Conservation (phyloP, 2,329 filamentous ascomycete species). For the Emmonsiellopsis sp. region DNA sequence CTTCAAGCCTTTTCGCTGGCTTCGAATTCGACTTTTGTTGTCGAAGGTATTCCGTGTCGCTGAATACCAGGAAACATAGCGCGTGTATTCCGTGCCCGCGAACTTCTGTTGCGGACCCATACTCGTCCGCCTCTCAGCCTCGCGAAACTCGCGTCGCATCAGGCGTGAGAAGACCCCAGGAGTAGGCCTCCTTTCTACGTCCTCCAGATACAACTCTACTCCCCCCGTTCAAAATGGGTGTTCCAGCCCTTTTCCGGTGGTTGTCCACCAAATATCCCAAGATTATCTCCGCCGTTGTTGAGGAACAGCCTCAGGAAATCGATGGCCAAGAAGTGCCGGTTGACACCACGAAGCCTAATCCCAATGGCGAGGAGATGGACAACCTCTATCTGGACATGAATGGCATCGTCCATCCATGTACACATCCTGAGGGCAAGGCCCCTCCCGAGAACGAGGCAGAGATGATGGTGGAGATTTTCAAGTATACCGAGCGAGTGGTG, state of each 20-base stretch:
- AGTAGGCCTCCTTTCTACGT: neutral
- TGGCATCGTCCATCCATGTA: constrained; percentile 97
- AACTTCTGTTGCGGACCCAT: too few relatives aligned
- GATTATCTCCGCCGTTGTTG: constrained; percentile 84
- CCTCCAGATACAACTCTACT: neutral
- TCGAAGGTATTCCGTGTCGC: neutral
- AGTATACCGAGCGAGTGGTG: constrained; percentile 95
- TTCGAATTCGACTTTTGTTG: neutral
- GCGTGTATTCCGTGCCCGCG: neutral
- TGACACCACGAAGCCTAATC: constrained; percentile 75
- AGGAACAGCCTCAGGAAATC: constrained; percentile 71
- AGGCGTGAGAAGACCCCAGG: neutral
- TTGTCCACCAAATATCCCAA: constrained; percentile 95
- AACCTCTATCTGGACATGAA: constrained; percentile 99
- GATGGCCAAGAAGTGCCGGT: constrained; percentile 79
- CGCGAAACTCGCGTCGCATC: neutral
- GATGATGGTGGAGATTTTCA: constrained; percentile 99
- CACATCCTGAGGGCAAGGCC: constrained; percentile 87
- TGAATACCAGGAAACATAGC: neutral
- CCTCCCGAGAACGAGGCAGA: constrained; percentile 90
- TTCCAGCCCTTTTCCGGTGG: constrained; percentile 92
- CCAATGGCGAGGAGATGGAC: constrained; percentile 95
- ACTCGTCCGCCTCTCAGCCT: too few relatives aligned
- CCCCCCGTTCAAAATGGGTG: constrained; percentile 59
- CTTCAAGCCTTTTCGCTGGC: neutral